Percentiles rank a stretch among this genome's conserved stretches.
Conservation (phyloP, 106 monocot genomes). For the Amphibolis antarctica region DNA sequence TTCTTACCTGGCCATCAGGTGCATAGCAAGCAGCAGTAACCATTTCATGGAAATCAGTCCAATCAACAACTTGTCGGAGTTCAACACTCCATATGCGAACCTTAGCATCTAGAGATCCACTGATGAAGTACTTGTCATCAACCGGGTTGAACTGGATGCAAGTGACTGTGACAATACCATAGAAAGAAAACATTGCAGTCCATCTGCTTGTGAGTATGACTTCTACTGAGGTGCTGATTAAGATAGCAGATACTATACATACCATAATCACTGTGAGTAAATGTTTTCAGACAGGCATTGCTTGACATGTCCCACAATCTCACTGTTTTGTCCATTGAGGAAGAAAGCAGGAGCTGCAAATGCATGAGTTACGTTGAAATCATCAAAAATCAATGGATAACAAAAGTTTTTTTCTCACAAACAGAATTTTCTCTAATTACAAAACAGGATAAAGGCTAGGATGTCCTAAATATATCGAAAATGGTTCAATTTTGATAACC, state of each 20-base stretch:
- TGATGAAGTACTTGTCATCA: slow-evolving; percentile 87
- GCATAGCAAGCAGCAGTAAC: slow-evolving; percentile 92
- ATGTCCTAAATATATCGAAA: too few relatives aligned
- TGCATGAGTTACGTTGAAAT: slow-evolving; percentile 1
- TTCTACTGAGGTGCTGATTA: not conserved
- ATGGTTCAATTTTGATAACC: too few relatives aligned
- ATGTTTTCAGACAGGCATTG: slow-evolving; percentile 63
- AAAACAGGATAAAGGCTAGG: too few relatives aligned
- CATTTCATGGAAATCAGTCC: slow-evolving; percentile 96
- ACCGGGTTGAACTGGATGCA: slow-evolving; percentile 98
- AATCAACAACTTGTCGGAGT: slow-evolving; percentile 81
- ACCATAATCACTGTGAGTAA: slow-evolving; percentile 83
- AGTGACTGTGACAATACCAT: slow-evolving; percentile 49
- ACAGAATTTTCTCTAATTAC: too few relatives aligned
- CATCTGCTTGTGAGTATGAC: not conserved
- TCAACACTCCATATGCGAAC: slow-evolving; percentile 91
- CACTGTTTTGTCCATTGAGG: slow-evolving; percentile 97
- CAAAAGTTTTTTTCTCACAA: too few relatives aligned
- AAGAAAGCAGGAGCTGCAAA: slow-evolving; percentile 66
- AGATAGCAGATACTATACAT: not conserved
- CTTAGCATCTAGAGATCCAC: slow-evolving; percentile 89
- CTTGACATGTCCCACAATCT: slow-evolving; percentile 69
- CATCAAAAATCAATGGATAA: too few relatives aligned
- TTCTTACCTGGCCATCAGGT: slow-evolving; percentile 81
- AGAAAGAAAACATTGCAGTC: not conserved